Evolutionary conservation across 805 yeast species (phyloP), one percentile per base, ranked within the genome.

Genomic region (Wickerhamiella sergipiensis): DNA sequence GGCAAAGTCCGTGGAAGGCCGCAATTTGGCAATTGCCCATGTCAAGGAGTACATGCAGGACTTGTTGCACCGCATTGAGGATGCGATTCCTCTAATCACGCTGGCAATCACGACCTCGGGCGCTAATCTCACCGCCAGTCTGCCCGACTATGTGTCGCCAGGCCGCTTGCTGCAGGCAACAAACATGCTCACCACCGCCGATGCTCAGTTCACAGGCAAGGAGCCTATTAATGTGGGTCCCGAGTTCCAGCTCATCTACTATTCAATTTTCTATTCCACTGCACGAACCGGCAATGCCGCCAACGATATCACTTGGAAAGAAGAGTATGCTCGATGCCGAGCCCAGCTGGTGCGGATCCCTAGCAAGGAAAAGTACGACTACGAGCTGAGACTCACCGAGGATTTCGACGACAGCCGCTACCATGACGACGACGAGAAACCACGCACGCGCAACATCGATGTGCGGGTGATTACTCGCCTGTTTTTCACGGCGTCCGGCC

Each of bases 401-500:
- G 75, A 73, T 58, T 78, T 81, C 47, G 71, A 82, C 57, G 94
- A 84, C 64, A 85, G 76, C 0, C 66, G 90, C 50, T 84, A 81
- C 59, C 94, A 84, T 60, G 85, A 83, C 13, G 72, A 68, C 13
- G 76, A 67, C 3, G 40, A 36, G 3, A 24, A n/a, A 22, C 47
- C 47, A 23, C 39, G 39, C 24, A 12, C 23, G 22, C 36, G 21
- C 22, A 13, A 8, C n/a, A 29, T 45, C 10, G 47, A 45, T 17
- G 47, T 45, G n/a, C 12, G 24, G 13, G 23, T 66, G 3, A 69
- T 84, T 2, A 64, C 71, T 3, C 70, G 78, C 51, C 62, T 83
- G 45, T 84, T 81, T 56, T 84, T 81, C 62, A 77, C 81, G 53
- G 84, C 83, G 2, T 80, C 86, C 5, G 90, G 89, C 0, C 73